A percentile compares a stretch with the other conserved stretches of the same genome.
phyloP scores from a whole-genome alignment of 371 early-diverging fungal genomes.

The Amoeboaphelidium occidentale region DNA sequence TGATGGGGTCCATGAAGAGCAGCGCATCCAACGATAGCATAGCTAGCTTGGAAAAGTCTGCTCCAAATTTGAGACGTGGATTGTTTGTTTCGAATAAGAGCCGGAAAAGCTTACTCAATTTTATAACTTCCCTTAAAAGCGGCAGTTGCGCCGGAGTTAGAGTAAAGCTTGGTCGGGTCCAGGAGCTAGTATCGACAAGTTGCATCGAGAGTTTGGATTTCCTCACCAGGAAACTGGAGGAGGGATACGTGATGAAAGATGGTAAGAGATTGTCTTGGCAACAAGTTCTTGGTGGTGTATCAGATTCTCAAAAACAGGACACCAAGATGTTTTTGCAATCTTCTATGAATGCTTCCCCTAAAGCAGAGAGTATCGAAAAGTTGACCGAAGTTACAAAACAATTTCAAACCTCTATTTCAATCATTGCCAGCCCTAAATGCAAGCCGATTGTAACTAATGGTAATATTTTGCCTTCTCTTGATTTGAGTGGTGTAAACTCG shows the following conservation, averaged over 20 bases:
- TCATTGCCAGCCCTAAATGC: too few relatives aligned
- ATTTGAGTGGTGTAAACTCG: too few relatives aligned
- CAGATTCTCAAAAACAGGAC: not conserved
- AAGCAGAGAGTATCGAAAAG: too few relatives aligned
- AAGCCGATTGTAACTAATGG: too few relatives aligned
- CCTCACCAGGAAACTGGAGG: conserved; percentile 18
- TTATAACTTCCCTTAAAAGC: conserved; percentile 49
- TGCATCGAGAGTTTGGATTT: conserved; percentile 67
- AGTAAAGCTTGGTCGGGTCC: conserved; percentile 30
- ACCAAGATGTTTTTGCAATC: too few relatives aligned
- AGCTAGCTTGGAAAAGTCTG: conserved; percentile 3
- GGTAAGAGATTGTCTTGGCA: not conserved
- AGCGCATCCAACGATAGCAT: not conserved
- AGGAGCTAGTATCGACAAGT: conserved; percentile 47
- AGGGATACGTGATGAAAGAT: not conserved
- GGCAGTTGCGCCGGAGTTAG: conserved; percentile 42
- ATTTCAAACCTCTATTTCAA: too few relatives aligned
- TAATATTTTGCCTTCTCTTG: too few relatives aligned
- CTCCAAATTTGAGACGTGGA: conserved; percentile 6
- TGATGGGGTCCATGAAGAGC: conserved; percentile 29
- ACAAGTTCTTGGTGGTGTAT: not conserved
- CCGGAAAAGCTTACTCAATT: conserved; percentile 46
- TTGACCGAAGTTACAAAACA: too few relatives aligned
- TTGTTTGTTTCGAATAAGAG: conserved; percentile 7
- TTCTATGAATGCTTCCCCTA: too few relatives aligned